phyloP scores from a whole-genome alignment of 1,284 basidiomycete genomes.

The Takashimella koratensis region DNA sequence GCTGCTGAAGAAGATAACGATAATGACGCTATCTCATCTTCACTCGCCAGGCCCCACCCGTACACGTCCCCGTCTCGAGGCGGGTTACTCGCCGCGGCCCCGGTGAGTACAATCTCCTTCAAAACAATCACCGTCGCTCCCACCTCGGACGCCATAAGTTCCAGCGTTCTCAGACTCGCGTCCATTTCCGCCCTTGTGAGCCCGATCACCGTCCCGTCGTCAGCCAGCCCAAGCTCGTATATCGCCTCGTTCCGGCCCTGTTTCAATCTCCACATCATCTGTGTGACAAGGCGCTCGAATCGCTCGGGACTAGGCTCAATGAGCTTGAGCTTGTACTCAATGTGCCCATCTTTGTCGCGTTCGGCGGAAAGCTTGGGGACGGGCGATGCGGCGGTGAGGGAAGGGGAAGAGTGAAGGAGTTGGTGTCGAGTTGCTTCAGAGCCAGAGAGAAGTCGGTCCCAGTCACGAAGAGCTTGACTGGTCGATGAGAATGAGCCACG shows the following conservation, averaged over 20 bases:
- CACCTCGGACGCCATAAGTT: conserved; percentile 87
- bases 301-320: conserved; percentile 47
- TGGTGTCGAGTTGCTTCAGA: conserved; percentile 31
- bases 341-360: conserved; percentile 47
- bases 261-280: conserved; percentile 89
- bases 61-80: neutral
- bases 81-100: neutral
- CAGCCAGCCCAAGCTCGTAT: conserved; percentile 83
- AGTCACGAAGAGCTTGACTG: conserved; percentile 37
- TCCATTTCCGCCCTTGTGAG: conserved; percentile 71
- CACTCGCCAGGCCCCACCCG: neutral
- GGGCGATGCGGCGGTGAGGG: conserved; percentile 3
- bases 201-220: conserved; percentile 80
- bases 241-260: conserved; percentile 88
- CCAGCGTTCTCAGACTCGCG: conserved; percentile 72
- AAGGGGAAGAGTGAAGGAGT: conserved; percentile 20
- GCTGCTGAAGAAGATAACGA: conserved; percentile 7
- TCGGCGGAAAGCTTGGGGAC: conserved; percentile 45
- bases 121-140: conserved; percentile 83
- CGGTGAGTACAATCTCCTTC: conserved; percentile 62
- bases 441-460: conserved; percentile 33
- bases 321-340: conserved; percentile 51
- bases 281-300: conserved; percentile 67
- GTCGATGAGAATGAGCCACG: no score
- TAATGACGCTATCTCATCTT: neutral